These are phyloP conservation scores for Lupinus albus DNA, from an alignment of 306 rosid genomes.

Conservation along the genomic window DNA sequence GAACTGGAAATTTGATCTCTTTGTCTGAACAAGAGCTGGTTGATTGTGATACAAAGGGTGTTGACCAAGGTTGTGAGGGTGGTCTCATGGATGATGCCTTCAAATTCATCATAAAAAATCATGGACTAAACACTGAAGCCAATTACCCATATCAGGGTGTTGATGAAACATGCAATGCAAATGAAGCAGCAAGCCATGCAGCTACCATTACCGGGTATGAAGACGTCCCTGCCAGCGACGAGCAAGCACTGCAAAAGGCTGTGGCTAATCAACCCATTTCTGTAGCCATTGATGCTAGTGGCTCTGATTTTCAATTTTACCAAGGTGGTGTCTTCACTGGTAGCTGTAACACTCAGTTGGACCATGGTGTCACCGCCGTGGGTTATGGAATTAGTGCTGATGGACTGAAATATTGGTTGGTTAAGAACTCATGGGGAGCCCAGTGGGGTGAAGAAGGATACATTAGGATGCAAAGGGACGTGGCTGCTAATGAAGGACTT, in stretches of 20 bases:
- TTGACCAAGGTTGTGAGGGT: slow-evolving; percentile 51
- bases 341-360: slow-evolving; percentile 45
- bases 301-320: slow-evolving; percentile 42
- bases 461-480: slow-evolving; percentile 48
- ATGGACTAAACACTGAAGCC: slow-evolving; percentile 46
- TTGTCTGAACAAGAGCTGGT: slow-evolving; percentile 54
- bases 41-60: slow-evolving; percentile 50
- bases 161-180: slow-evolving; percentile 41
- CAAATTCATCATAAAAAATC: slow-evolving; percentile 45
- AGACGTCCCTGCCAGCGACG: slow-evolving; percentile 47
- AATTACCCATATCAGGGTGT: slow-evolving; percentile 44
- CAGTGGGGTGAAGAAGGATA: slow-evolving; percentile 61
- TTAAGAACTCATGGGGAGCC: slow-evolving; percentile 58
- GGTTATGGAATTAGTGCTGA: slow-evolving; percentile 46
- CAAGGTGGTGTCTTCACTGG: slow-evolving; percentile 54
- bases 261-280: slow-evolving; percentile 51
- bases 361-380: slow-evolving; percentile 54
- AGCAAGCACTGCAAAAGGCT: slow-evolving; percentile 43
- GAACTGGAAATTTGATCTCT: slow-evolving; percentile 38
- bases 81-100: slow-evolving; percentile 52
- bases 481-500: slow-evolving; percentile 46
- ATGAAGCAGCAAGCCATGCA: slow-evolving; percentile 8
- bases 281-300: slow-evolving; percentile 52
- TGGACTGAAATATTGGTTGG: slow-evolving; percentile 55
- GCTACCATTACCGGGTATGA: slow-evolving; percentile 41